phyloP scores from a whole-genome alignment of 176 grass and related monocot genomes.

The Thinopyrum elongatum region DNA sequence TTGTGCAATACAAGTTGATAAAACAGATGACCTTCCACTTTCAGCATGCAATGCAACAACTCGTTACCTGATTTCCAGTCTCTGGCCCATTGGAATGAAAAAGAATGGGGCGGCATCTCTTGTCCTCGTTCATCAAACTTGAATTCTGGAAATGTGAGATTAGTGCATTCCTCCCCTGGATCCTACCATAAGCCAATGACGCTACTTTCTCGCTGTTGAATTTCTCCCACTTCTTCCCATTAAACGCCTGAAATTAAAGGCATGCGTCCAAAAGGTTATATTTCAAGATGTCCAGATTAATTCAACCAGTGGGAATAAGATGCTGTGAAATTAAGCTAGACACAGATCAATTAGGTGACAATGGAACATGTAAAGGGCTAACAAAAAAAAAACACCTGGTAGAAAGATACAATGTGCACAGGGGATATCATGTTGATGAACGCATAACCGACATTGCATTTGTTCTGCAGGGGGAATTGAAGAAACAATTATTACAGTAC shows the following conservation, averaged over 20 bases:
- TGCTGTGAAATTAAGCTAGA: constrained; percentile 7
- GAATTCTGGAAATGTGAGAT: constrained; percentile 92
- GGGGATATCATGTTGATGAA: constrained; percentile 96
- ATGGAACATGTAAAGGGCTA: neutral
- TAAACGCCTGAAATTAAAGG: constrained; percentile 60
- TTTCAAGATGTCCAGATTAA: constrained; percentile 15
- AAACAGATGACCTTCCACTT: neutral
- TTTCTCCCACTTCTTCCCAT: constrained; percentile 99
- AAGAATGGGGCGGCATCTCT: constrained; percentile 91
- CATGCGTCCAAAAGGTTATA: neutral
- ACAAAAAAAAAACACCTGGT: constrained; percentile 54
- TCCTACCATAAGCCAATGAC: constrained; percentile 86
- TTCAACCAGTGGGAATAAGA: neutral
- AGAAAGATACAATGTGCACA: constrained; percentile 87
- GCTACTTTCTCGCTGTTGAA: constrained; percentile 99
- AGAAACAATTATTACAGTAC: neutral
- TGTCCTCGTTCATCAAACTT: constrained; percentile 97
- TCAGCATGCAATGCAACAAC: neutral
- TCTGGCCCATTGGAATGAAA: constrained; percentile 69
- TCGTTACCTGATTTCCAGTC: constrained; percentile 55
- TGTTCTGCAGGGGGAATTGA: constrained; percentile 64
- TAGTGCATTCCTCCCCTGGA: constrained; percentile 79
- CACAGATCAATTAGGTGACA: neutral
- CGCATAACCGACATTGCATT: constrained; percentile 99
- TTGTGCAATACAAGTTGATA: neutral